Evolutionary conservation across 768 basidiomycete species (phyloP).

Genomic region (Lentinula lateritia): DNA sequence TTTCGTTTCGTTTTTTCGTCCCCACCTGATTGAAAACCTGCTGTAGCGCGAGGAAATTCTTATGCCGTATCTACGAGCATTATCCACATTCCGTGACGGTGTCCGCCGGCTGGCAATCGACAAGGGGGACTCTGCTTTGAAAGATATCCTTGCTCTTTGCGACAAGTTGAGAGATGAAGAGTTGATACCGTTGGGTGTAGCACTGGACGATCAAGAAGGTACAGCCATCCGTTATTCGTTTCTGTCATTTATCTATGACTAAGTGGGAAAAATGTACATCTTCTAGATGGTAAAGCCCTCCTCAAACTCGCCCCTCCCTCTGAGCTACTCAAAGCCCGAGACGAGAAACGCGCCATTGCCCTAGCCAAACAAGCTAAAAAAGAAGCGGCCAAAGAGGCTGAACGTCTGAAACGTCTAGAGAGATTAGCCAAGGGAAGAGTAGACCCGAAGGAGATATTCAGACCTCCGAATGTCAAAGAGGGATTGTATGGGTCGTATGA

Average conservation of each 20-base stretch:
- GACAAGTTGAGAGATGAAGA: conserved; percentile 89
- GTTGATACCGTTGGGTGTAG: conserved; percentile 90
- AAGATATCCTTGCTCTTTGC: conserved; percentile 80
- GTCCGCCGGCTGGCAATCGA: conserved; percentile 79
- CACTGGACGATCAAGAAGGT: conserved; percentile 96
- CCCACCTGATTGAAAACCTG: not conserved
- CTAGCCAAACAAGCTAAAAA: conserved; percentile 81
- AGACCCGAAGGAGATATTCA: conserved; percentile 76
- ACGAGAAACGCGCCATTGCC: conserved; percentile 75
- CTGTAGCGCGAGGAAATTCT: conserved; percentile 74
- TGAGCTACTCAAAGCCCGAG: conserved; percentile 76
- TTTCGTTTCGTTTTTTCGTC: not conserved
- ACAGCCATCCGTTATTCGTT: conserved; percentile 11
- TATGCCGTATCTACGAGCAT: conserved; percentile 81
- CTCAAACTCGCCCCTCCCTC: conserved; percentile 86
- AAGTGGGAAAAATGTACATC: conserved; percentile 5
- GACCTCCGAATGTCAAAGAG: conserved; percentile 68
- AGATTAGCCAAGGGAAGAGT: conserved; percentile 84
- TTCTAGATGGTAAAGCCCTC: conserved; percentile 85
- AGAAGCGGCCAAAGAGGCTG: conserved; percentile 59
- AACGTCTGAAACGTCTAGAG: conserved; percentile 60
- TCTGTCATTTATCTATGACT: not conserved
- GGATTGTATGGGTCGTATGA: conserved; percentile 82
- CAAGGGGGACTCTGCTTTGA: conserved; percentile 56
- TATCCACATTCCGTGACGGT: conserved; percentile 90